Evolutionary conservation across 345 rosid genomes (phyloP), one percentile per base, ranked within the genome.

Genomic region (Boechera retrofracta): DNA sequence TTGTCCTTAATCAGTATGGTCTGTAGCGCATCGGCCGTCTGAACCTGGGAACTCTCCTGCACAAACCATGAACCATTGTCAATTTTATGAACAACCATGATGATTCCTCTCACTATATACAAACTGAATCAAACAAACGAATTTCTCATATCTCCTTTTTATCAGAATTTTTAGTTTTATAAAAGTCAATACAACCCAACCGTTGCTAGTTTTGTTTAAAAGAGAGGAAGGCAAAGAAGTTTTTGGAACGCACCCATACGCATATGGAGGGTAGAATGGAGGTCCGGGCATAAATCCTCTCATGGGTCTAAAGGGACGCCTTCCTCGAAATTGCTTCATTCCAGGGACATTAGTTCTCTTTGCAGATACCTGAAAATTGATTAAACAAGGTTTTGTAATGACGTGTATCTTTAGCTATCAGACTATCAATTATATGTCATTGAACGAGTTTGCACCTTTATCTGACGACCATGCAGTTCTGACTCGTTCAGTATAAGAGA

Each of bases 311-410:
- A 89, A 91, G 47, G 97, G 69, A 1, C 91, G 89, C 81, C 99
- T 89, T 82, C 99, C 99, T 68, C 98, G 87, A 77, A 74, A 95
- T 29, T 87, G 98, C 80, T 85, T 95, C 99, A 95, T 80, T 72
- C 99, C 99, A 10, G 99, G 99, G 79, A 95, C 44, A 54, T 95
- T 95, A 59, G 98, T 95, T 79, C 99, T 86, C 86, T 95, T 95
- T 0, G 96, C 97, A 64, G 98, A 95, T 33, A 95, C 98, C 99
- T 92, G 82, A 31, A 31, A 13, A 74, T n/a, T 69, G 68, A 74
- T 65, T 67, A 67, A 21, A 67, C 42, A 54, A 47, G 61, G 51
- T 29, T 2, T 3, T 3, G 2, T 57, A 5, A 51, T 32, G 71
- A 59, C 28, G 51, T 1, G 51, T 1, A 2, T 66, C 7, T 32